These are phyloP conservation scores for Schwanniomyces sp. DNA, from an alignment of 805 yeast genomes.

Conservation along the genomic window DNA sequence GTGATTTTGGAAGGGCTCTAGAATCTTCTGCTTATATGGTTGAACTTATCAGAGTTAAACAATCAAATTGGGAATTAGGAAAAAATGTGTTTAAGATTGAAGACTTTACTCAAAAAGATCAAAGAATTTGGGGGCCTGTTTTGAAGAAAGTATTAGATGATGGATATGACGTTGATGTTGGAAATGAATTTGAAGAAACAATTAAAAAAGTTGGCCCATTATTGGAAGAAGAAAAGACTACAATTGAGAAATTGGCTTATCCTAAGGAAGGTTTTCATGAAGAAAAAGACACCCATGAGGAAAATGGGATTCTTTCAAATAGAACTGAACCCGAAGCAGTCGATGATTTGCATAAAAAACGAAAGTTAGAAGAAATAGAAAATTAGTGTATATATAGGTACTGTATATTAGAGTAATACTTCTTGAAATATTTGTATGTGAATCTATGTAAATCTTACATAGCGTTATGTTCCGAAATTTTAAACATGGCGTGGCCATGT, in stretches of 20 bases:
- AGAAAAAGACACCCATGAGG: neutral
- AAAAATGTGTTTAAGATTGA: conserved; percentile 64
- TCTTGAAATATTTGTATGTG: neutral
- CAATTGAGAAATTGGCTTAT: conserved; percentile 4
- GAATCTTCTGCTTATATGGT: conserved; percentile 88
- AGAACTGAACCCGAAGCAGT: neutral
- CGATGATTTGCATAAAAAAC: conserved; percentile 11
- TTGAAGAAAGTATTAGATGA: conserved; percentile 51
- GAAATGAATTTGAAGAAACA: conserved; percentile 16
- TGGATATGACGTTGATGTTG: conserved; percentile 26
- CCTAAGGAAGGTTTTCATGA: conserved; percentile 2
- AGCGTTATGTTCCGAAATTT: neutral
- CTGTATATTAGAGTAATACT: conserved; percentile 1
- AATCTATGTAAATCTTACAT: neutral
- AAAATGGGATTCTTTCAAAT: neutral
- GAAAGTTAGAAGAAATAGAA: conserved; percentile 21
- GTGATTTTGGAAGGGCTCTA: conserved; percentile 84
- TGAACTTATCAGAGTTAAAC: conserved; percentile 66
- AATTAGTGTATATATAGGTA: conserved; percentile 1
- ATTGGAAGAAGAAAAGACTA: conserved; percentile 7
- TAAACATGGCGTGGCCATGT: neutral
- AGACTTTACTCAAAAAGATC: conserved; percentile 63
- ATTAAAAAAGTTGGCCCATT: conserved; percentile 6
- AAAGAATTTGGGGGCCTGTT: conserved; percentile 69
- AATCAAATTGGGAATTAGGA: conserved; percentile 81